Evolutionary conservation across 495 filamentous ascomycete species (phyloP), one percentile per base, ranked within the genome.

Genomic region (Rostrohypoxylon terebratum): DNA sequence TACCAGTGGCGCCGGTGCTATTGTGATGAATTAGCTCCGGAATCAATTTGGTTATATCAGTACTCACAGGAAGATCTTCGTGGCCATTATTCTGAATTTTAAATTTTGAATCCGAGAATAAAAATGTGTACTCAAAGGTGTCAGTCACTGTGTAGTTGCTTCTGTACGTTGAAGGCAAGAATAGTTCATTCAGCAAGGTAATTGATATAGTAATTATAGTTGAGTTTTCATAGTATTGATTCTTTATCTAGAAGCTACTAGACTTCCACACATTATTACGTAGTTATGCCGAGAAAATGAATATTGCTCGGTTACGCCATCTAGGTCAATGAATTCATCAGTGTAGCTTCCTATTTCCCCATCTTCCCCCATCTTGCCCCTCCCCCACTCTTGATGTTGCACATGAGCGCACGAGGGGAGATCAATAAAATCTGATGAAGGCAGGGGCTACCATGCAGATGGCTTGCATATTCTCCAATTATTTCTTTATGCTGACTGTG

Each of bases 1-100:
- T 71, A 81, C 80, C 79, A 64, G 80, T 82, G 8, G 76, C 76
- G 53, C 80, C 80, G 21, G 80, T 81, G 36, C 80, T 82, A 28
- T 59, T 45, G 25, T 21, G n/a, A 50, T 1, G 28, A 18, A n/a
- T 73, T 68, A 73, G 70, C 28, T 65, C 60, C 18, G 34, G 54
- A 16, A 38, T 48, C 18, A 11, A 48, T 9, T 8, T 16, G n/a
- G n/a, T 21, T 54, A 1, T 23, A 10, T 25, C 13, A 9, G 7
- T 13, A 75, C 79, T 75, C 68, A 82, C 80, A 82, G 53, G 47
- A 82, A 79, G 36, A 82, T 75, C 70, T 81, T 82, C 51, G 76
- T 59, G 31, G 75, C 65, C 79, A 80, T 81, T 50, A 9, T 67
- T 4, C 9, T 33, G 25, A 45, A n/a, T 55, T 48, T 38, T 10